Base-by-base conservation (phyloP, 176 grass and related monocot genomes). In the Lolium multiflorum region DNA sequence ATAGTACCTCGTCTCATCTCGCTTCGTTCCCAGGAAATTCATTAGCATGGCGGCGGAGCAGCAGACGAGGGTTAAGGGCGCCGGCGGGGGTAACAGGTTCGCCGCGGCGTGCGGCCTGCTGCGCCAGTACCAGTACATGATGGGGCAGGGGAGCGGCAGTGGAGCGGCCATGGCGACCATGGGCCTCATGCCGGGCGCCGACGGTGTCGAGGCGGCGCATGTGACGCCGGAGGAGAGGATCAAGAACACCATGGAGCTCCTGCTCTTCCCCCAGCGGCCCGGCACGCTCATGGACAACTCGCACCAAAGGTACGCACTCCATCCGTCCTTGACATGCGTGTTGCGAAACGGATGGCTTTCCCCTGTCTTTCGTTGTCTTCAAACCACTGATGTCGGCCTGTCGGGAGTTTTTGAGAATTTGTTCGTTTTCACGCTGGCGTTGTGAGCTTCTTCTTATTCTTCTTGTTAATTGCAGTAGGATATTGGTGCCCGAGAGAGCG, bases 111-210 rank as follows among this genome's bases (percentile, higher is more conserved):
- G 84, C 48, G 81, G 86, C 65, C 84, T 88, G 37, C 92, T 94
- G 9, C 73, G 92, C 44, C 90, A 94, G 88, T 97, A 88, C 84
- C 90, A 94, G 88, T 97, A 88, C 84, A 83, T 97, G 83, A 94
- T 79, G 88, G 87, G 81, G 50, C 81, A 81, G 67, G 70, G 82
- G 14, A 82, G 82, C 57, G 81, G 87, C 54, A 50, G 9, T 18
- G 87, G 38, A 20, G 78, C 82, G 10, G 71, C 37, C 37, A 1
- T 63, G 60, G 5, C 67, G 7, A 73, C 88, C 47, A 83, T 90
- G 90, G 62, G 79, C 83, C 74, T 95, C 78, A 59, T 77, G 78
- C 88, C 93, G 1, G 87, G 82, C 26, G 77, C 84, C 26, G 81
- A 88, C 5, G 79, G 50, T 0, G 76, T 37, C 12, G 67, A 22